Conservation (phyloP, 305 asterid species). For the Fraxinus nigra region DNA sequence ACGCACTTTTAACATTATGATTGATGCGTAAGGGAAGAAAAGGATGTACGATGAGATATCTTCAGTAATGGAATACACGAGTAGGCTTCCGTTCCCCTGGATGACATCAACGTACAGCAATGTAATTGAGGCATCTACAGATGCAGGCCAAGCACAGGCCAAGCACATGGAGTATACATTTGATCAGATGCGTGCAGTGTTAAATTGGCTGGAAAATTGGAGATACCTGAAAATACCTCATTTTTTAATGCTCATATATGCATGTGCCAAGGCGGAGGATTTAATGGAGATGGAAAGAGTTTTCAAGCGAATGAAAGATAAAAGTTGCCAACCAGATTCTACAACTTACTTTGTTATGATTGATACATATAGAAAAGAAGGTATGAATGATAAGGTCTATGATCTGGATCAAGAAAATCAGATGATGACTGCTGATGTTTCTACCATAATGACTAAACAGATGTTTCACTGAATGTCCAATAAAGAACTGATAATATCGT, state of each 20-base stretch:
- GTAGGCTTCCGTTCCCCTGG: conserved; percentile 82
- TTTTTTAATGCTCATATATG: conserved; percentile 72
- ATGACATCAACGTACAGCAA: conserved; percentile 87
- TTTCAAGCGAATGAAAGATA: conserved; percentile 79
- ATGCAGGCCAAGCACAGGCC: conserved; percentile 71
- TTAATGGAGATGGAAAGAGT: conserved; percentile 91
- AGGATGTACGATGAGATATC: conserved; percentile 90
- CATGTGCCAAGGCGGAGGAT: conserved; percentile 82
- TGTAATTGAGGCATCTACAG: conserved; percentile 86
- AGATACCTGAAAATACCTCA: conserved; percentile 78
- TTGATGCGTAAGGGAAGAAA: conserved; percentile 84
- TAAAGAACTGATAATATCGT: conserved; percentile 12
- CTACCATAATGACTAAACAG: conserved; percentile 29
- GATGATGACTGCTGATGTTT: conserved; percentile 25
- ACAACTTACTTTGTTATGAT: conserved; percentile 66
- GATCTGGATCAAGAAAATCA: conserved; percentile 69
- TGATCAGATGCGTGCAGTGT: conserved; percentile 74
- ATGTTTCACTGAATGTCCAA: conserved; percentile 18
- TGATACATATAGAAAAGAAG: conserved; percentile 77
- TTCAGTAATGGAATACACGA: conserved; percentile 92
- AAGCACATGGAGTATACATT: conserved; percentile 79
- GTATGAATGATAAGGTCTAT: conserved; percentile 72
- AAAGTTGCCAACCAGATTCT: conserved; percentile 55
- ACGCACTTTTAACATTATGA: conserved; percentile 71
- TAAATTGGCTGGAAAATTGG: conserved; percentile 73